These are phyloP conservation scores for Pichia sp. DNA, from an alignment of 1,139 yeast species.

Conservation along the genomic window DNA sequence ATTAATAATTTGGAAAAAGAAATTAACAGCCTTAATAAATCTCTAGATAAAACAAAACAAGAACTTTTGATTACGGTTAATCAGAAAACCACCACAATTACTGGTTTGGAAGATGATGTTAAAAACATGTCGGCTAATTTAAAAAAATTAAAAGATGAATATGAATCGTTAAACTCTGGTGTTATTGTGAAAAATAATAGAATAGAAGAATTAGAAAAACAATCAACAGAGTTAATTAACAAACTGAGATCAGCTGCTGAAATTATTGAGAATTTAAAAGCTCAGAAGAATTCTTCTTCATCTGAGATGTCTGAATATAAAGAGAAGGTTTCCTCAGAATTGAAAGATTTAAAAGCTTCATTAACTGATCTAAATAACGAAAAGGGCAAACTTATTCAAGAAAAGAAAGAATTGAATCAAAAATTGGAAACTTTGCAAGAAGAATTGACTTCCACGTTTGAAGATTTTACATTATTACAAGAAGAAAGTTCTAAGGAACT, in stretches of 20 bases:
- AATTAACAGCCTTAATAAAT: constrained; percentile 23
- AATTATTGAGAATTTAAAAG: constrained; percentile 38
- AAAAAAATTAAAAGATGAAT: constrained; percentile 24
- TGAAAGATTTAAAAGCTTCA: constrained; percentile 11
- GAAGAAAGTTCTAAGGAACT: constrained; percentile 19
- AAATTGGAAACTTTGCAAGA: constrained; percentile 18
- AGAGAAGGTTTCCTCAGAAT: constrained; percentile 13
- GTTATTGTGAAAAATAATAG: constrained; percentile 35
- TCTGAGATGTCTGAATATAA: constrained; percentile 16
- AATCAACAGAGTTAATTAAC: constrained; percentile 37
- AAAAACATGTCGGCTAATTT: constrained; percentile 16
- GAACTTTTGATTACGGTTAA: constrained; percentile 19
- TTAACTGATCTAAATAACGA: constrained; percentile 8
- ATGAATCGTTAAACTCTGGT: constrained; percentile 27
- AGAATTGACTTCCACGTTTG: constrained; percentile 19
- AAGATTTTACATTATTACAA: constrained; percentile 16
- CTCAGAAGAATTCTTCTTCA: constrained; percentile 17
- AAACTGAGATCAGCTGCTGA: constrained; percentile 44
- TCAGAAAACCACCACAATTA: constrained; percentile 24
- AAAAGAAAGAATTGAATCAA: constrained; percentile 9
- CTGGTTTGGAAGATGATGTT: constrained; percentile 18
- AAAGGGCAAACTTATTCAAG: constrained; percentile 8
- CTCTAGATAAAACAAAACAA: constrained; percentile 28
- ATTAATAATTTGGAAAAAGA: constrained; percentile 40
- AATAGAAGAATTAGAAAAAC: constrained; percentile 32